A percentile compares a stretch with the other conserved stretches of the same genome.
Evolutionary conservation across 2,329 filamentous ascomycete genomes (phyloP).

Genomic region (Fusarium setosum): DNA sequence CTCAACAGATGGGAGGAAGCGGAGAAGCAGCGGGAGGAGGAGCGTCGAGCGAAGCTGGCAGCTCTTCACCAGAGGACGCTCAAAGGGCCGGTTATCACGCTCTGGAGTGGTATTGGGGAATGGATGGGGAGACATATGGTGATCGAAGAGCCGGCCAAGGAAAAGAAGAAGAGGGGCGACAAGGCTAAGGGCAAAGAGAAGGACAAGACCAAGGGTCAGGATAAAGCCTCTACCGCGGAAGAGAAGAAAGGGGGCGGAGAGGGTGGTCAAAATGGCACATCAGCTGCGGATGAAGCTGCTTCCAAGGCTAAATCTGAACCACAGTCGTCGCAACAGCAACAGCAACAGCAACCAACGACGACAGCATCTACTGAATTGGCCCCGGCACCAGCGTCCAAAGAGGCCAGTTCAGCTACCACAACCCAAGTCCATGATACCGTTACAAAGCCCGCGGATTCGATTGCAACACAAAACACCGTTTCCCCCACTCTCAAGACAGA

Average conservation of each 20-base stretch:
- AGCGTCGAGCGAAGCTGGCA: slow-evolving; percentile 84
- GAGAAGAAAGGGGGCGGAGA: slow-evolving; percentile 25
- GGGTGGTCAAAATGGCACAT: background rate
- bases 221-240: slow-evolving; percentile 10
- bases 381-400: background rate
- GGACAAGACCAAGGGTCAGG: slow-evolving; percentile 43
- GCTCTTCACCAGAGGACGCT: slow-evolving; percentile 89
- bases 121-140: slow-evolving; percentile 78
- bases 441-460: slow-evolving; percentile 4
- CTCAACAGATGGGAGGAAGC: slow-evolving; percentile 94
- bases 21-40: slow-evolving; percentile 88
- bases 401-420: background rate
- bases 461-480: background rate
- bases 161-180: slow-evolving; percentile 60
- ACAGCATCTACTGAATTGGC: background rate
- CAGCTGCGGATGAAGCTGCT: background rate
- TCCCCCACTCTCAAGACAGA: slow-evolving; percentile 17
- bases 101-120: slow-evolving; percentile 91
- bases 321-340: background rate
- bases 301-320: slow-evolving; percentile 19
- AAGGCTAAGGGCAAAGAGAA: slow-evolving; percentile 45
- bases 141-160: slow-evolving; percentile 72
- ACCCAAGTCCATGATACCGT: slow-evolving; percentile 12
- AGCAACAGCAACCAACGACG: slow-evolving; percentile 8
- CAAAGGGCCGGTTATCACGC: slow-evolving; percentile 88